Conservation (phyloP, 2,329 filamentous ascomycete genomes). For the Knoxdaviesia proteae region DNA sequence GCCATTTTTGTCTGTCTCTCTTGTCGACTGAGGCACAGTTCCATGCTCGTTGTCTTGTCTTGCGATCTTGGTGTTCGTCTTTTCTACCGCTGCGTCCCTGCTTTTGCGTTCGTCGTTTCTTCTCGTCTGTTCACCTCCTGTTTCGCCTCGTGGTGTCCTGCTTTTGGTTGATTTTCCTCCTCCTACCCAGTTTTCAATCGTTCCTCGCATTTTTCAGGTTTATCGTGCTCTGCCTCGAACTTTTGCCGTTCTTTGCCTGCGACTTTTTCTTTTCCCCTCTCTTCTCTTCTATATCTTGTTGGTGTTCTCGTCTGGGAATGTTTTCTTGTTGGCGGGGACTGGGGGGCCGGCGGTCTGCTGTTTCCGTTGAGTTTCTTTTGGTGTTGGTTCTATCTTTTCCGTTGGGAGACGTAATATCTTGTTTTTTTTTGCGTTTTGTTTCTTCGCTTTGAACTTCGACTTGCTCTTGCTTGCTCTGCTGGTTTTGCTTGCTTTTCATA, state of each 20-base stretch:
- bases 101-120: too few species aligned
- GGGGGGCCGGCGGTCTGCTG: neutral
- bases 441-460: neutral
- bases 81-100: too few species aligned
- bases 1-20: too few species aligned
- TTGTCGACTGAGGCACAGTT: too few species aligned
- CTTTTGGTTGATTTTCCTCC: too few species aligned
- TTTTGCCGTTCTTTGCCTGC: neutral
- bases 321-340: neutral
- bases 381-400: constrained; percentile 1
- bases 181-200: too few species aligned
- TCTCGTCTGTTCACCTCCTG: too few species aligned
- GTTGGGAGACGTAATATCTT: neutral
- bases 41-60: too few species aligned
- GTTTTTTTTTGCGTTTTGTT: neutral
- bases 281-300: neutral
- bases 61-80: too few species aligned
- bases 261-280: neutral
- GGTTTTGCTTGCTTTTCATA: neutral
- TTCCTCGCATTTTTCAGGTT: too few species aligned
- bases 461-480: neutral
- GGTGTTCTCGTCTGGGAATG: neutral
- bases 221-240: too few species aligned
- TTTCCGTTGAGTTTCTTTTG: neutral
- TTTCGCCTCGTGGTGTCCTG: too few species aligned